Conservation (phyloP, 352 stramenopile genomes). For the Phytophthora europaea region DNA sequence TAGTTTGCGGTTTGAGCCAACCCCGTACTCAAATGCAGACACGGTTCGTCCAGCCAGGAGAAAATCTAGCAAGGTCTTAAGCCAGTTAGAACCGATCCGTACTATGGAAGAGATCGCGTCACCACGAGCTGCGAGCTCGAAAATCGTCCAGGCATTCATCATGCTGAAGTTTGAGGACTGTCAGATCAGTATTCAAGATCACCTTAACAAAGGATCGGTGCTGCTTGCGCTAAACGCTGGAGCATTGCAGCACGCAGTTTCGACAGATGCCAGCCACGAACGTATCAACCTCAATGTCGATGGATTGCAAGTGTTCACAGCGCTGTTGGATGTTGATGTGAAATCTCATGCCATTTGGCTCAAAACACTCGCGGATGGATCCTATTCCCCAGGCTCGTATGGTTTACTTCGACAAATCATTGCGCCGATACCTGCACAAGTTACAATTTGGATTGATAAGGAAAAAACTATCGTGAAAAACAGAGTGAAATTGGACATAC, state of each 20-base stretch:
- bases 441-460: constrained; percentile 68
- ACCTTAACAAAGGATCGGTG: constrained; percentile 72
- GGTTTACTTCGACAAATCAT: constrained; percentile 76
- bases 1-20: constrained; percentile 32
- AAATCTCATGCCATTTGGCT: constrained; percentile 77
- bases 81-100: constrained; percentile 11
- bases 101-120: constrained; percentile 13
- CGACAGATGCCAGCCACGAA: constrained; percentile 58
- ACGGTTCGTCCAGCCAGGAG: constrained; percentile 24
- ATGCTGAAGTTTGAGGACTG: constrained; percentile 83
- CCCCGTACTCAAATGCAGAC: constrained; percentile 41
- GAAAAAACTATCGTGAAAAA: constrained; percentile 46
- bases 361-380: constrained; percentile 60
- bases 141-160: constrained; percentile 63
- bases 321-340: constrained; percentile 77
- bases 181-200: constrained; percentile 83
- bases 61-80: constrained; percentile 21
- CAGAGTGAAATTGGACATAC: constrained; percentile 67
- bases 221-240: constrained; percentile 72
- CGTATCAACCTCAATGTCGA: constrained; percentile 70
- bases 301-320: constrained; percentile 73
- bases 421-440: constrained; percentile 63
- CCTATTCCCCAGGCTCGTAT: constrained; percentile 69
- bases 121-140: constrained; percentile 13
- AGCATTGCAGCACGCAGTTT: constrained; percentile 66